Base-by-base conservation (phyloP, 2,329 filamentous ascomycete genomes). In the Arthrobotrys sphaeroides region DNA sequence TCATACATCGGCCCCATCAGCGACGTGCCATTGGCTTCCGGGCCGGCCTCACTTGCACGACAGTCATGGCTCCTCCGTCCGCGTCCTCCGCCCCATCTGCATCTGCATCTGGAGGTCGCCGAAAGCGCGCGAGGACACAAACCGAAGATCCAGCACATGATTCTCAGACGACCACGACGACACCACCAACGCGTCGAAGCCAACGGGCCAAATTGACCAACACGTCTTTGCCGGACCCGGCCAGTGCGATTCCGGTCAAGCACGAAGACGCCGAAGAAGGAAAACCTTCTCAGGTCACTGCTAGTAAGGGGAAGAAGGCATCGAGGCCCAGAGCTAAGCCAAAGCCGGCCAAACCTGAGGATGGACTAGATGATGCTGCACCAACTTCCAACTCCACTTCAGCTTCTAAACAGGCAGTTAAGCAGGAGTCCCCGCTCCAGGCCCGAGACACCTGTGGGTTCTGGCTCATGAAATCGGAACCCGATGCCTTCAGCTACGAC, bases 381-480 rank as follows among this genome's bases (percentile, higher is more conserved):
- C 33, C 31, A 45, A 64, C 60, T 36, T 3, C 49, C 53, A 57
- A 42, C 72, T 68, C 72, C 64, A 69, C 70, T 36, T 51, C 49
- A 24, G 49, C 22, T 24, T 24, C 38, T 12, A 64, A 69, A 64
- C 3, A 40, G 31, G 62, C 43, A 68, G 57, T 13, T 49, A 55
- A 57, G 47, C 20, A 33, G 31, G 69, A 67, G 20, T 28, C 12
- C 5, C 9, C 47, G 5, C 13, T 7, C 18, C 43, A 61, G 49
- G 70, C 62, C 53, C 60, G 26, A 13, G 59, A 68, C 16, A 51
- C 72, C 22, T 3, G 47, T 65, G 64, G 69, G 42, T 93, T 91
- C 82, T 94, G 91, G 91, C 86, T 95, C 31, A 87, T 95, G 87
- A 95, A 94, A 83, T 91, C 92, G 0, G 91, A 99, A 83, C 94